Evolutionary conservation across 352 stramenopile genomes (phyloP), one percentile per base, ranked within the genome.

Genomic region (Pythium oligandrum): DNA sequence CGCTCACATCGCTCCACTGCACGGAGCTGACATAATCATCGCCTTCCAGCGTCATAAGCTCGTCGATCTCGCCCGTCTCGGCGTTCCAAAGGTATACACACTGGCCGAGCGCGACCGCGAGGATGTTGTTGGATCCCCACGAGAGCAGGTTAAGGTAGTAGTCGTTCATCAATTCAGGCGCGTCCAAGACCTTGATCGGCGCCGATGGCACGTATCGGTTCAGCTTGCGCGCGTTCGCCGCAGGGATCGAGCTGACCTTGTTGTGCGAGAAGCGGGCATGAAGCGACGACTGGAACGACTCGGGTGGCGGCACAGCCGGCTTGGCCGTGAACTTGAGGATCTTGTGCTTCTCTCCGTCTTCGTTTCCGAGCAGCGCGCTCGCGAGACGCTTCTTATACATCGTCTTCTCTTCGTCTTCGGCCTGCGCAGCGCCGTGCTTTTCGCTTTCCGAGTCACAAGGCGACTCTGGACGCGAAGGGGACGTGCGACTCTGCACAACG

Each of bases 141-240:
- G 94, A 97, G 6, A 99, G 70, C 44, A 99, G 81, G 66, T 99
- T 99, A 31, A 99, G 76, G 69, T 99, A 99, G 80, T 99, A 99
- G 69, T 99, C 96, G 71, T 99, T 97, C 60, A 98, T 87, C 32
- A 99, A 72, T 65, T 99, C 96, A 0, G 97, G 97, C 33, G 97
- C 97, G 73, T 99, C 97, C 40, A 99, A 71, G 47, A 99, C 55
- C 44, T 98, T 95, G 56, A 91, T 92, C 9, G 97, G 96, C 9
- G 96, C 93, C 10, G 95, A 98, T 7, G 97, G 95, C 53, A 99
- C 98, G 48, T 98, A 92, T 32, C 97, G 86, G 45, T 91, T 98
- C 37, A 89, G 63, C 62, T 96, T 95, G 73, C 80, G 88, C 37
- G 70, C 89, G 60, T 68, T 83, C 57, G 76, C 88, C 42, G 73